Conservation (phyloP, 2,329 filamentous ascomycete species). For the Truncatella angustata region DNA sequence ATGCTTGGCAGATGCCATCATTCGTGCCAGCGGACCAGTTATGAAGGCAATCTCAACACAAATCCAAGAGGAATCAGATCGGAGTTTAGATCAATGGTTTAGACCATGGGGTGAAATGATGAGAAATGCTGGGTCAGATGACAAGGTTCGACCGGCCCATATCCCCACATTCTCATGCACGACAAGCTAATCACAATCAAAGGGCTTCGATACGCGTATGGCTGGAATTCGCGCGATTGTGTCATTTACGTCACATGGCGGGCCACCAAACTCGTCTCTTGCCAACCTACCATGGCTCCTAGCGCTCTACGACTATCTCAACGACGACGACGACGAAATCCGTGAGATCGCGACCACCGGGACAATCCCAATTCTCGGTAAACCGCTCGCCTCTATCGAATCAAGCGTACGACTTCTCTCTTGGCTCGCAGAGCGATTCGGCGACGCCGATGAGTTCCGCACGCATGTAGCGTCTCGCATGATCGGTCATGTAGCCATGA, state of each 20-base stretch:
- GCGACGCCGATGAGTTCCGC: conserved; percentile 33
- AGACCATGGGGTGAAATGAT: conserved; percentile 49
- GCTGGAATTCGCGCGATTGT: conserved; percentile 56
- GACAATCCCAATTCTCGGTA: conserved; percentile 42
- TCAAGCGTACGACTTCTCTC: conserved; percentile 43
- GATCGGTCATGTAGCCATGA: conserved; percentile 29
- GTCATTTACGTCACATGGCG: conserved; percentile 42
- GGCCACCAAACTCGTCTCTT: conserved; percentile 21
- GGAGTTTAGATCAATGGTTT: conserved; percentile 21
- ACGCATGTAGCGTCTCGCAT: conserved; percentile 41
- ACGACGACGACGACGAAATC: conserved; percentile 91
- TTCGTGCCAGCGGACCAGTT: conserved; percentile 46
- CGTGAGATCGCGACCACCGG: conserved; percentile 61
- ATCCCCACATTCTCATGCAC: neutral
- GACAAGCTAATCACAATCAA: conserved; percentile 9
- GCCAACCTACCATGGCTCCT: conserved; percentile 57
- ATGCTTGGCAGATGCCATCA: conserved; percentile 46
- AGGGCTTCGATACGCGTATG: conserved; percentile 65
- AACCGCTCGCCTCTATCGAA: conserved; percentile 44
- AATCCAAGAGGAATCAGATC: conserved; percentile 7
- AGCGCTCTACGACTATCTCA: conserved; percentile 71
- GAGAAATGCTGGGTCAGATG: conserved; percentile 43
- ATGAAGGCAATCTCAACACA: conserved; percentile 31
- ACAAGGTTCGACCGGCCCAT: conserved; percentile 37
- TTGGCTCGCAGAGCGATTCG: conserved; percentile 39